Percentiles rank a stretch among this genome's conserved stretches.
Conservation (phyloP, 768 basidiomycete genomes). For the Pisolithus albus region DNA sequence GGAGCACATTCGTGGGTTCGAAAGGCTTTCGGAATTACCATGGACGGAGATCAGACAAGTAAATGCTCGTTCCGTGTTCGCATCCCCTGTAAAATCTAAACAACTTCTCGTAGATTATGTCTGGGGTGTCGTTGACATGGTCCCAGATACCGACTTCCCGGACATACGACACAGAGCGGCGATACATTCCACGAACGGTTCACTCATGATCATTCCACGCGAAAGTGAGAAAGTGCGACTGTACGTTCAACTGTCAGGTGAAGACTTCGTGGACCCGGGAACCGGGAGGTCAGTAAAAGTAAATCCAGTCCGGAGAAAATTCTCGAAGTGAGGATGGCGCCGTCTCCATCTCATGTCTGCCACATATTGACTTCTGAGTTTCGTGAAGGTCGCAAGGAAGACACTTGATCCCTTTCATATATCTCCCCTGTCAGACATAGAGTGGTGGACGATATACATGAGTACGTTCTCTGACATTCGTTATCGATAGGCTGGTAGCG, state of each 20-base stretch:
- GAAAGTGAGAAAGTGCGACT: slow-evolving; percentile 61
- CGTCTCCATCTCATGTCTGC: background rate
- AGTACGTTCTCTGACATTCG: slow-evolving; percentile 34
- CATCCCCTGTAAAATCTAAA: background rate
- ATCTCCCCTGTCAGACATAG: slow-evolving; percentile 37
- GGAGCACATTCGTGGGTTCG: slow-evolving; percentile 45
- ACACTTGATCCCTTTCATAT: slow-evolving; percentile 53
- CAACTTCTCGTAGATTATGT: slow-evolving; percentile 43
- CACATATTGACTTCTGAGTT: background rate
- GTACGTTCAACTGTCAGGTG: slow-evolving; percentile 60
- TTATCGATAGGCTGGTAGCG: background rate
- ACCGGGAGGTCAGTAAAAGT: slow-evolving; percentile 52
- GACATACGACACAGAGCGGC: slow-evolving; percentile 60
- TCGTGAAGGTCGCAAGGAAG: slow-evolving; percentile 44
- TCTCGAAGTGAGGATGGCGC: slow-evolving; percentile 36
- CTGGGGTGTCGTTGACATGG: slow-evolving; percentile 79
- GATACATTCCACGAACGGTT: slow-evolving; percentile 64
- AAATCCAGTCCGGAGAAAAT: slow-evolving; percentile 45
- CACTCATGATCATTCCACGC: slow-evolving; percentile 70
- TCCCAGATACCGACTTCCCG: slow-evolving; percentile 67
- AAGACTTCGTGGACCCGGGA: slow-evolving; percentile 35
- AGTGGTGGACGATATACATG: slow-evolving; percentile 73
- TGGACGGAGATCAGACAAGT: slow-evolving; percentile 45
- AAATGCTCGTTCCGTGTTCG: background rate
- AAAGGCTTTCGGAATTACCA: slow-evolving; percentile 35